Base-by-base conservation (phyloP, 2,329 filamentous ascomycete species). In the Arachnopeziza araneosa region DNA sequence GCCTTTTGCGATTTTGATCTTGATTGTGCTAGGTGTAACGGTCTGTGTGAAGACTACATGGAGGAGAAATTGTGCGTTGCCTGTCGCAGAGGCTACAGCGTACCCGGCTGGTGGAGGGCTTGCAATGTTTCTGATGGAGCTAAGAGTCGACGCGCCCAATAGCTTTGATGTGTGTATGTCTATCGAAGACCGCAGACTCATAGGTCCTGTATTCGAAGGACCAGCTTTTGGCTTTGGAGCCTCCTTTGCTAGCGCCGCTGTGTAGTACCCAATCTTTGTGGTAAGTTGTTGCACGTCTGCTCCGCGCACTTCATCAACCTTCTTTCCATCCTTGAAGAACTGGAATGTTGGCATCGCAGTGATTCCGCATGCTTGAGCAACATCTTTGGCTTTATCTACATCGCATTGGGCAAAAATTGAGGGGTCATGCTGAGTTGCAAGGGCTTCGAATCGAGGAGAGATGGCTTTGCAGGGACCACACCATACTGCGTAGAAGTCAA, bases 301-400 rank as follows among this genome's bases (percentile, higher is more conserved):
- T 67, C 93, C 95, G 70, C 84, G 83, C 70, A 96, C 85, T 55
- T 88, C 91, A 67, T 90, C 83, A 70, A 90, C 80, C 71, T 88
- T 84, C 66, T 82, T 79, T 68, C 87, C 87, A 70, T 84, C 84
- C 78, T 91, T 89, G 80, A 90, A 92, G 75, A 98, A 86, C 73
- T 96, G 84, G 76, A 98, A 98, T 54, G 93, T 97, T 4, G 93
- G 93, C 86, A 96, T 92, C 78, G 91, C 90, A 66, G 86, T 85
- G 71, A 97, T 87, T 68, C 84, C 83, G 76, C 96, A 90, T 65
- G 84, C 79, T 70, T 85, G 81, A 17, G 91, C 85, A 64, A 98
- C 86, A 64, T 89, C 84, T 66, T 86, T 81, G 74, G 95, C 91
- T 68, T 82, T 80, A 72, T 97, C 92, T 71, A 92, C 90, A 78